Evolutionary conservation across 371 early-diverging fungal genomes (phyloP), one percentile per base, ranked within the genome.

Genomic region (Caulochytrium protostelioides): DNA sequence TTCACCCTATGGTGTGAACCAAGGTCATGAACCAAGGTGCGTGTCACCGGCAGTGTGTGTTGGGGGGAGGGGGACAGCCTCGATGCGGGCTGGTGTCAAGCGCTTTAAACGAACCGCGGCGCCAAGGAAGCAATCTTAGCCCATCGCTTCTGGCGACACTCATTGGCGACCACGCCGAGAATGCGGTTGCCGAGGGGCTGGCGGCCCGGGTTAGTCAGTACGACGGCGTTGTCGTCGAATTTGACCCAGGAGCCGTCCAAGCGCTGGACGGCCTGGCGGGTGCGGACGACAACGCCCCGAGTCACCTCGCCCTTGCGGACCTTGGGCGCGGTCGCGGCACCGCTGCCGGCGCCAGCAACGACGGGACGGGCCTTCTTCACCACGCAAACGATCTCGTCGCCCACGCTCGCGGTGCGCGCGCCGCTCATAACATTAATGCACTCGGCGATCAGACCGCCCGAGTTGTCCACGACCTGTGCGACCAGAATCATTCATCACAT

Each of bases 191-290:
- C 92, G 25, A 92, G 59, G 22, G 91, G 91, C 41, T 61, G 58
- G 7, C 61, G 56, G 50, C 79, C 74, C 59, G 78, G 81, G 56
- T 86, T 86, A 39, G 92, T 62, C 51, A 95, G 73, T 39, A 95
- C 83, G 41, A 79, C 81, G 22, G 97, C 97, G 49, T 95, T 95
- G 50, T 95, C 97, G 45, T 91, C 97, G 43, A 95, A 95, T 21
- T 75, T 68, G 34, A 92, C 73, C 33, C 77, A 81, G 28, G 83
- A 75, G 32, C 97, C 97, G 42, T 95, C 92, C 20, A 79, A 76
- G 28, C 97, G 72, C 25, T 73, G 51, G 44, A 78, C 76, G 51
- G 83, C 86, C 62, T 86, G 89, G 46, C 74, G 72, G 13, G 84
- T 78, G 30, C 97, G 74, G 24, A 91, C 91, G 28, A 95, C 77